These are phyloP conservation scores for Claviceps humidiphila DNA, from an alignment of 2,329 filamentous ascomycete genomes.

Conservation along the genomic window DNA sequence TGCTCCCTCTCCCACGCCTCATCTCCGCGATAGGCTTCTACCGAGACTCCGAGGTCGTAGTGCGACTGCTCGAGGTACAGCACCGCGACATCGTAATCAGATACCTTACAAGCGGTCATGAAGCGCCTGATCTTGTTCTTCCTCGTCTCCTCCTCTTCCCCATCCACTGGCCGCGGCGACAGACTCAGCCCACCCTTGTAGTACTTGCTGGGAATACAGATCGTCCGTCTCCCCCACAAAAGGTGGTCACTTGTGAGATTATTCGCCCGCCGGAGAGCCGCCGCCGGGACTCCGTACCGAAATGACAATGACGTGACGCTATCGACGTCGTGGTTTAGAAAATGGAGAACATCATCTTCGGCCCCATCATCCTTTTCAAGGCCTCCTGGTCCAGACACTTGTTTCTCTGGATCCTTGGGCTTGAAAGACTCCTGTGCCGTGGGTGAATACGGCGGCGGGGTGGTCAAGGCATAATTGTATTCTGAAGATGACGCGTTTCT, in stretches of 20 bases:
- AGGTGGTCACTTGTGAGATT: constrained; percentile 60
- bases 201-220: constrained; percentile 58
- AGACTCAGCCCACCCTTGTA: constrained; percentile 55
- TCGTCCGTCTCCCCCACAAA: constrained; percentile 51
- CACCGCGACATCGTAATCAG: constrained; percentile 62
- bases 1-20: constrained; percentile 64
- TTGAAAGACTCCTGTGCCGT: not conserved
- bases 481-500: constrained; percentile 8
- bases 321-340: constrained; percentile 57
- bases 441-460: constrained; percentile 27
- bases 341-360: constrained; percentile 55
- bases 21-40: constrained; percentile 53
- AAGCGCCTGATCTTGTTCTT: constrained; percentile 61
- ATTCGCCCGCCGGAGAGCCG: constrained; percentile 52
- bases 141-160: constrained; percentile 58
- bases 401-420: not conserved
- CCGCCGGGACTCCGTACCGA: constrained; percentile 54
- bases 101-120: constrained; percentile 68
- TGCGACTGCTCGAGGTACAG: constrained; percentile 59
- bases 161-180: constrained; percentile 57
- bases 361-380: constrained; percentile 6
- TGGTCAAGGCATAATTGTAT: constrained; percentile 9
- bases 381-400: not conserved
- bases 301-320: constrained; percentile 55
- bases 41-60: constrained; percentile 53